Evolutionary conservation across 2,329 filamentous ascomycete genomes (phyloP), one percentile per base, ranked within the genome.

Genomic region (Ascochyta koolunga): DNA sequence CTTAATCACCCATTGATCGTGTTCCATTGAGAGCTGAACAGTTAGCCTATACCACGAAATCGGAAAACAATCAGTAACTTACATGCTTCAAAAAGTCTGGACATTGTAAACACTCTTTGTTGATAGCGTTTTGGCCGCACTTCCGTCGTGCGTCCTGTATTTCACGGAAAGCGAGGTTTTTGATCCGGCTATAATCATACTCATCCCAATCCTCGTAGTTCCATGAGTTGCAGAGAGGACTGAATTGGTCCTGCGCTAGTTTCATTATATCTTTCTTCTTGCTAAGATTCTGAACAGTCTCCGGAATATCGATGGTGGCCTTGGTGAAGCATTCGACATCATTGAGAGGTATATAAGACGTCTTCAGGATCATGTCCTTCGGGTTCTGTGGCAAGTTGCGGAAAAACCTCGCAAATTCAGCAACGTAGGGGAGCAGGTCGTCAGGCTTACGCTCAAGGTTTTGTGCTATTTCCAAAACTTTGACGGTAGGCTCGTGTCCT

Each of bases 1-100:
- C 72, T 95, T 91, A 73, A 99, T 91, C 40, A 96, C 83, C 92
- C 93, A 98, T 76, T 97, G 90, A 70, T 97, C 91, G 69, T 99
- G 92, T 68, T 93, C 90, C 90, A 96, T 96, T 58, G 92, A 89
- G 71, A 95, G 97, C 89, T 93, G 56, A 33, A 13, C 8, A 10
- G 50, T 61, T 31, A 63, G 58, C 47, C 19, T 33, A n/a, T 36
- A 32, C 25, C 31, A 56, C 27, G 15, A 15, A 21, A 25, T n/a
- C 24, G 36, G 11, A 9, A 38, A 7, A 24, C 4, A 4, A 36
- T 22, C 13, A 19, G 40, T 6, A n/a, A 83, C 89, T 82, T 78
- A 92, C 89, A 73, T 99, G 95, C 76, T 96, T 93, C 58, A 95
- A 72, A 75, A 98, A 96, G 44, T 89, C 76, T 0, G 87, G 84